Evolutionary conservation across 306 rosid genomes (phyloP).

Genomic region (Acacia confusa): DNA sequence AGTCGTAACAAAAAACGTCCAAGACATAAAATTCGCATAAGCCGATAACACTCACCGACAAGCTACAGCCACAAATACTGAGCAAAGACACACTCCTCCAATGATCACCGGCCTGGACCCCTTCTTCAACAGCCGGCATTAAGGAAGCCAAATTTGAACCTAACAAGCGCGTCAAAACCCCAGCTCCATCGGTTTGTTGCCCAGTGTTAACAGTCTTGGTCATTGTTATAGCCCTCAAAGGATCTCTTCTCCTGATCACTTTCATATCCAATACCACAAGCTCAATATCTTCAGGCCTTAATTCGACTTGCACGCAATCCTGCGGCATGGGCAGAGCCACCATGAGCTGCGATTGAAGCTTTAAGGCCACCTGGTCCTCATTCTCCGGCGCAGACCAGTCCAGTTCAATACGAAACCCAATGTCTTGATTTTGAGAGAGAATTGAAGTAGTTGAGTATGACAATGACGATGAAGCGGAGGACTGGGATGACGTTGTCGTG

Average conservation of each 20-base stretch:
- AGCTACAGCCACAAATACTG: constrained; percentile 67
- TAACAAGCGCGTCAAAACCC: constrained; percentile 78
- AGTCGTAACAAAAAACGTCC: not conserved
- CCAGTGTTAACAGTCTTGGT: constrained; percentile 71
- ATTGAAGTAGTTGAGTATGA: constrained; percentile 39
- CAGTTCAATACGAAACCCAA: constrained; percentile 83
- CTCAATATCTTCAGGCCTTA: constrained; percentile 43
- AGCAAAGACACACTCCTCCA: constrained; percentile 76
- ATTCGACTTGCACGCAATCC: constrained; percentile 74
- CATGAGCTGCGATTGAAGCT: constrained; percentile 97
- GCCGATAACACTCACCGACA: constrained; percentile 56
- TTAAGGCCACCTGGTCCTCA: constrained; percentile 87
- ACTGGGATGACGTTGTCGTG: constrained; percentile 42
- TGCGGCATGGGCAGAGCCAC: constrained; percentile 94
- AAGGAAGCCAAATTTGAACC: constrained; percentile 59
- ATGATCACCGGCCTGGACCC: constrained; percentile 57
- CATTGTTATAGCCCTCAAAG: constrained; percentile 69
- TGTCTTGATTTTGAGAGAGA: constrained; percentile 63
- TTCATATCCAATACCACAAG: constrained; percentile 63
- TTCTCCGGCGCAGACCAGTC: constrained; percentile 96
- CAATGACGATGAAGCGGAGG: constrained; percentile 42
- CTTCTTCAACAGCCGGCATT: constrained; percentile 39
- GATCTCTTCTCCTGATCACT: constrained; percentile 81
- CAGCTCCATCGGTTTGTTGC: constrained; percentile 85
- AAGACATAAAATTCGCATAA: constrained; percentile 5